Base-by-base conservation (phyloP, 371 early-diverging fungal species). In the Apophysomyces variabilis region DNA sequence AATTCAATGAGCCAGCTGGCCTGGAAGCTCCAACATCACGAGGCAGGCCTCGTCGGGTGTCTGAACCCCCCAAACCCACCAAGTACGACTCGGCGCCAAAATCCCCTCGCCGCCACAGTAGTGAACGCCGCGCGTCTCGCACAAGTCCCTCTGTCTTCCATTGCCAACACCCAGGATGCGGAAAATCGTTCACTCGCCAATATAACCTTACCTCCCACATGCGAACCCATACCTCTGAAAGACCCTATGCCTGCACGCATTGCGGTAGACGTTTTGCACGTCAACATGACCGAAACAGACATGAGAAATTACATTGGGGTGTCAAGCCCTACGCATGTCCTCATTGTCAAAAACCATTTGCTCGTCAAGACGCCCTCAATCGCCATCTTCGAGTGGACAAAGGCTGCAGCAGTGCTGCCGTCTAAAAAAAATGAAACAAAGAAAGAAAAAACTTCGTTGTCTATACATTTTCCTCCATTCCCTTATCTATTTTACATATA, bases 181-280 rank as follows among this genome's bases (percentile, higher is more conserved):
- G 72, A 32, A 88, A 86, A 71, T 77, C 80, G 32, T 92, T 92
- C 66, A 84, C 90, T 16, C 83, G 91, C 21, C 85, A 82, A 21
- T 91, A 90, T 61, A 92, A 90, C 66, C 77, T 91, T n/a, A 87
- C 83, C 46, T 90, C 91, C 21, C 93, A 92, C 58, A 75, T 80
- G 62, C 79, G 87, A 36, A 90, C 92, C 1, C 93, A 92, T 64
- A 87, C 89, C 13, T 45, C 71, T 14, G 78, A 78, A 58, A 68
- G 78, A 16, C 81, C 81, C 43, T 83, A 66, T 59, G 67, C 74
- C 5, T 83, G 84, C 57, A 66, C 72, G 32, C 65, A 75, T 43
- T 83, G 84, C 64, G 78, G 74, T 16, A 63, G 76, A 58, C 66
- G 73, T 11, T 85, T 85, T 65, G 73, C 77, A 35, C 68, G 85